phyloP scores from a whole-genome alignment of 2,329 filamentous ascomycete species.

The Amauroascus niger region DNA sequence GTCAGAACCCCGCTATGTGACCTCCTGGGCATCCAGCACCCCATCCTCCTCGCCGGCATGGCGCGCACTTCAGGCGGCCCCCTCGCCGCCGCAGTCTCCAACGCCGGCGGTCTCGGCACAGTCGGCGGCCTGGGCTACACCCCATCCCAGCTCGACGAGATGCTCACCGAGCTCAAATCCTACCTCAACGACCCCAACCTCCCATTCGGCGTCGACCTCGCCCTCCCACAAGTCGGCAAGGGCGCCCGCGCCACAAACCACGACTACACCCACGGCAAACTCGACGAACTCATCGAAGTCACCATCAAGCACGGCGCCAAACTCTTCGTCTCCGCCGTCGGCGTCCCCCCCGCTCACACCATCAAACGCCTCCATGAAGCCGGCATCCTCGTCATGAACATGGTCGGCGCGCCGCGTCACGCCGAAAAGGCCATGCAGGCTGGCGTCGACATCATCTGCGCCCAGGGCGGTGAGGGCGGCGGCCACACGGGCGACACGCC shows the following conservation, averaged over 20 bases:
- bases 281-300: slow-evolving; percentile 80
- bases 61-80: slow-evolving; percentile 68
- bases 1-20: slow-evolving; percentile 68
- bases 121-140: slow-evolving; percentile 59
- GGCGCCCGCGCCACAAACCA: slow-evolving; percentile 82
- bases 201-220: slow-evolving; percentile 85
- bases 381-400: slow-evolving; percentile 86
- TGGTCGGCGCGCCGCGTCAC: slow-evolving; percentile 89
- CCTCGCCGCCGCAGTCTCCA: slow-evolving; percentile 77
- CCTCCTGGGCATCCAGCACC: slow-evolving; percentile 75
- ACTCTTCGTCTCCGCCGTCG: slow-evolving; percentile 80
- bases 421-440: slow-evolving; percentile 77
- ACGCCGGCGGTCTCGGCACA: slow-evolving; percentile 68
- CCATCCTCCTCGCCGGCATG: slow-evolving; percentile 90
- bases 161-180: slow-evolving; percentile 77
- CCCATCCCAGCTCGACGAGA: slow-evolving; percentile 62
- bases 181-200: slow-evolving; percentile 56
- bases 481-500: slow-evolving; percentile 86
- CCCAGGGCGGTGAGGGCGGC: slow-evolving; percentile 87
- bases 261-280: slow-evolving; percentile 83
- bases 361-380: slow-evolving; percentile 69
- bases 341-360: slow-evolving; percentile 64
- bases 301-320: slow-evolving; percentile 73
- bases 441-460: slow-evolving; percentile 83
- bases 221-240: slow-evolving; percentile 79